These are phyloP conservation scores for Botrytis hyacinthi DNA, from an alignment of 2,329 filamentous ascomycete species.

Conservation along the genomic window DNA sequence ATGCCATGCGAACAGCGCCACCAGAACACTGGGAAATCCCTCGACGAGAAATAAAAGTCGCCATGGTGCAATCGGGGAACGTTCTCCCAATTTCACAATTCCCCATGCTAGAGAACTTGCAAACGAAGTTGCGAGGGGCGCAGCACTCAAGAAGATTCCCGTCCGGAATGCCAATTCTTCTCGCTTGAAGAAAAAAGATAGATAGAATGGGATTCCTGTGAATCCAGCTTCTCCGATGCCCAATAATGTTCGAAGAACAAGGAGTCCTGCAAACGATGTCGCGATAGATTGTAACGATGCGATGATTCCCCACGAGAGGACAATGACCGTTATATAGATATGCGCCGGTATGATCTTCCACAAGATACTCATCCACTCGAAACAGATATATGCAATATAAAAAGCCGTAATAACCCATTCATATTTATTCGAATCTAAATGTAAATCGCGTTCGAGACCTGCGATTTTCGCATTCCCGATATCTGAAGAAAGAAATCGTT, in stretches of 20 bases:
- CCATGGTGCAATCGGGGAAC: conserved; percentile 74
- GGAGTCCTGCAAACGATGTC: conserved; percentile 60
- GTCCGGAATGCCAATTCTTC: conserved; percentile 80
- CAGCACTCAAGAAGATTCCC: conserved; percentile 84
- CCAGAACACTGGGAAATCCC: conserved; percentile 77
- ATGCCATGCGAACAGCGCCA: conserved; percentile 70
- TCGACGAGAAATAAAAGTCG: conserved; percentile 81
- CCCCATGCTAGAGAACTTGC: conserved; percentile 76
- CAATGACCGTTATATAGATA: conserved; percentile 58
- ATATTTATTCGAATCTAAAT: conserved; percentile 51
- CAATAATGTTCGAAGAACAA: conserved; percentile 55
- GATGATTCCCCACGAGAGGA: conserved; percentile 75
- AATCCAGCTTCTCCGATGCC: conserved; percentile 66
- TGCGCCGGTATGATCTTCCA: conserved; percentile 61
- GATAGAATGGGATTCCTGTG: conserved; percentile 60
- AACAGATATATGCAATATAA: conserved; percentile 61
- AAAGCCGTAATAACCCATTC: conserved; percentile 61
- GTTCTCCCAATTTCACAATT: conserved; percentile 66
- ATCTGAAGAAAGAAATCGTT: conserved; percentile 41
- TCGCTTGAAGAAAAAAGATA: conserved; percentile 63
- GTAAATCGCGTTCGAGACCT: conserved; percentile 61
- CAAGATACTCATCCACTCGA: conserved; percentile 64
- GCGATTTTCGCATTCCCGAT: conserved; percentile 64
- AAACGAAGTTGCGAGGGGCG: conserved; percentile 76
- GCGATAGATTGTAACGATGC: conserved; percentile 71